A percentile compares a stretch with the other conserved stretches of the same genome.
These are phyloP conservation scores for Picea glauca DNA, from an alignment of 75 land plant genomes.

Conservation along the genomic window DNA sequence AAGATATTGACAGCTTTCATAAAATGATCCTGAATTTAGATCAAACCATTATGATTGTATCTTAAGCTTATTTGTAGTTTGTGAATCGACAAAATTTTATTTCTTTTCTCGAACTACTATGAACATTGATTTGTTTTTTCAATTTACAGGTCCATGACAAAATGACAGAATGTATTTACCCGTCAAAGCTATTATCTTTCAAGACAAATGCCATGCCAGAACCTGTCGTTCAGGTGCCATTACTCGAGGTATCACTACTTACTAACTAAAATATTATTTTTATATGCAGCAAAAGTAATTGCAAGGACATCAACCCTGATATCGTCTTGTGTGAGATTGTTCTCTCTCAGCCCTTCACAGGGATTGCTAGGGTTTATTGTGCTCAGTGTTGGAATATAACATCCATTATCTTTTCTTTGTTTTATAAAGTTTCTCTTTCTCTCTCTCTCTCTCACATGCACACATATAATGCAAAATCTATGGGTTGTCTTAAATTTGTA, in stretches of 20 bases:
- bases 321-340: no score
- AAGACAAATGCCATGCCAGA: conserved; percentile 67
- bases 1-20: neutral
- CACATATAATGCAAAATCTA: no score
- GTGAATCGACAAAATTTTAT: neutral
- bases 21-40: neutral
- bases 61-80: neutral
- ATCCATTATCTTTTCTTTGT: no score
- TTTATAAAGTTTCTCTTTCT: no score
- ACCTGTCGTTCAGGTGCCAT: conserved; percentile 63
- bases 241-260: conserved; percentile 40
- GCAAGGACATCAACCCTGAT: no score
- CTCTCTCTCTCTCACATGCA: no score
- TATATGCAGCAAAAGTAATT: no score
- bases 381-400: no score
- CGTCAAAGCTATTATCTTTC: conserved; percentile 59
- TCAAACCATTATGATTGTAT: neutral
- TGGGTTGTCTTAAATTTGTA: no score
- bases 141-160: conserved; percentile 66
- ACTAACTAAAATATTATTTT: no score
- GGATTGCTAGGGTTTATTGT: no score
- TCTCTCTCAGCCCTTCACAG: no score
- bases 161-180: conserved; percentile 92
- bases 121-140: neutral
- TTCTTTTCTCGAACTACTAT: neutral